These are phyloP conservation scores for Silybum marianum DNA, from an alignment of 129 eudicot species.

Conservation along the genomic window DNA sequence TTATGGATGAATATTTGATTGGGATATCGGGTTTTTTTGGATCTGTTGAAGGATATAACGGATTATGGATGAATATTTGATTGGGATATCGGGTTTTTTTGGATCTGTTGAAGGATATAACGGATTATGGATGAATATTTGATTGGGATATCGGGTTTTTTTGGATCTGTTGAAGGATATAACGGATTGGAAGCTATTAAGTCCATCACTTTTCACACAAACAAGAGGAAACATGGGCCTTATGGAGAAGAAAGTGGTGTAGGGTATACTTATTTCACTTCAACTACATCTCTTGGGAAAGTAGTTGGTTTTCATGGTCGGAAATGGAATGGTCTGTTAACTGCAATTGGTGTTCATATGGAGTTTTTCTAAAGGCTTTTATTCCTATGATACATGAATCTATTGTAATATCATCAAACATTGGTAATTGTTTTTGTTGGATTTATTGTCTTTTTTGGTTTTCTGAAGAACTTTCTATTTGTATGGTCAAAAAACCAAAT, in stretches of 20 bases:
- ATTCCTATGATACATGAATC: not conserved
- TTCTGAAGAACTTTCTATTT: too few species aligned
- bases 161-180: constrained; percentile 4
- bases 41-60: not conserved
- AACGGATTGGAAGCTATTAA: not conserved
- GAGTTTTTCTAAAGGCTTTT: constrained; percentile 9
- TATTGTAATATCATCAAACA: not conserved
- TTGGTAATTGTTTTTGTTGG: not conserved
- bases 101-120: constrained; percentile 6
- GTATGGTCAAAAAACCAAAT: not conserved
- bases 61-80: not conserved
- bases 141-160: not conserved
- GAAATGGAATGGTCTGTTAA: not conserved
- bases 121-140: not conserved
- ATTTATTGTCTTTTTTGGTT: too few species aligned
- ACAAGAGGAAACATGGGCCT: not conserved
- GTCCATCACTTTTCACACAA: constrained; percentile 20
- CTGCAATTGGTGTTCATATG: constrained; percentile 25
- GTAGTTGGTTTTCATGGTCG: constrained; percentile 25
- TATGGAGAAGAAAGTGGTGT: not conserved
- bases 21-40: constrained; percentile 12
- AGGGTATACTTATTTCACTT: not conserved
- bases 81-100: constrained; percentile 1
- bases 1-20: not conserved
- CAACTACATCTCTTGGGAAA: not conserved